phyloP scores from a whole-genome alignment of 108 stramenopile genomes.

The Parmales sp. region DNA sequence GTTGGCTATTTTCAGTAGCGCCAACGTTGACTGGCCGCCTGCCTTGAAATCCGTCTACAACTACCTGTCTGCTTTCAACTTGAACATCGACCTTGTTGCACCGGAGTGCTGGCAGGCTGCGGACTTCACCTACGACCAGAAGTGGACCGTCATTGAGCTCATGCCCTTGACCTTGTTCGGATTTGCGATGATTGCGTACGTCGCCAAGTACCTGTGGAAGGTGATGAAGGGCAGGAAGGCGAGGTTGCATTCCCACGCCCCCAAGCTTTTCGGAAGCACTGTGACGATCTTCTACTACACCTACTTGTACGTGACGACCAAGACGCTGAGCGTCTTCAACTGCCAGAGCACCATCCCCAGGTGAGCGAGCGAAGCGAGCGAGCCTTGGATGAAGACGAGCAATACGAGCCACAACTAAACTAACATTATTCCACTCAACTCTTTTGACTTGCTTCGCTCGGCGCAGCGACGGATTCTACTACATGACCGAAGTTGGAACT shows the following conservation, averaged over 20 bases:
- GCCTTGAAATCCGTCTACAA: constrained; percentile 12
- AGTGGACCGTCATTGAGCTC: constrained; percentile 15
- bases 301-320: constrained; percentile 23
- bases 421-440: no score
- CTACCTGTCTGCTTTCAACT: constrained; percentile 13
- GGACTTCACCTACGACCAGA: constrained; percentile 17
- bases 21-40: constrained; percentile 21
- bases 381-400: no score
- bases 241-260: constrained; percentile 12
- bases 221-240: background rate
- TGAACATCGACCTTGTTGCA: constrained; percentile 30
- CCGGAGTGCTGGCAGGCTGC: constrained; percentile 21
- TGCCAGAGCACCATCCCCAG: constrained; percentile 17
- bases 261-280: background rate
- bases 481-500: constrained; percentile 18
- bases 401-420: no score
- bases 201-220: constrained; percentile 16
- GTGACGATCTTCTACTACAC: constrained; percentile 21
- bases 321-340: constrained; percentile 26
- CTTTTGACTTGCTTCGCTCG: no score
- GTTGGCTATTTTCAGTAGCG: constrained; percentile 19
- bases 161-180: constrained; percentile 7
- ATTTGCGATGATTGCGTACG: constrained; percentile 9
- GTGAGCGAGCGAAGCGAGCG: no score
- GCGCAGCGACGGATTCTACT: constrained; percentile 22